phyloP scores from a whole-genome alignment of 768 basidiomycete species.

The Austroboletus festivus region DNA sequence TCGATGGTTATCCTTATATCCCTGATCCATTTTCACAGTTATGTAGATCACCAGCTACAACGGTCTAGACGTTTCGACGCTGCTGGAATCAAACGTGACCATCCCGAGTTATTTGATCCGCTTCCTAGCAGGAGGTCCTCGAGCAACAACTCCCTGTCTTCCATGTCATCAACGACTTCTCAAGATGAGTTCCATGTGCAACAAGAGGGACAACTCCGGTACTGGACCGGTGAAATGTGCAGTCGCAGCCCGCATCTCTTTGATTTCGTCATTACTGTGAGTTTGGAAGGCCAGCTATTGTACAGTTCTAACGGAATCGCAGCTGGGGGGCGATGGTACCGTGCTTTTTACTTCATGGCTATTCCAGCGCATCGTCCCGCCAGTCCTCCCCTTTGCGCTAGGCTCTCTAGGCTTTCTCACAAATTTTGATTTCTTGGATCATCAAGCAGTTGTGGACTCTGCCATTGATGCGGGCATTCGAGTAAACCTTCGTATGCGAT shows the following conservation, averaged over 20 bases:
- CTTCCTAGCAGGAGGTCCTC: conserved; percentile 73
- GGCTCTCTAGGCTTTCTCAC: conserved; percentile 97
- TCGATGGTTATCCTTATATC: neutral
- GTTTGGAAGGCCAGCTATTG: conserved; percentile 23
- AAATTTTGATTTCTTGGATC: conserved; percentile 90
- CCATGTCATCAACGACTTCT: conserved; percentile 43
- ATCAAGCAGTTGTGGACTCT: conserved; percentile 81
- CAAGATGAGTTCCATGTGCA: conserved; percentile 37
- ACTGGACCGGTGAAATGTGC: conserved; percentile 98
- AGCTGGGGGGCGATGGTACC: conserved; percentile 98
- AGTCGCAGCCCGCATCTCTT: conserved; percentile 86
- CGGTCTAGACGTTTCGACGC: conserved; percentile 93
- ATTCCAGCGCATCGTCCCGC: conserved; percentile 98
- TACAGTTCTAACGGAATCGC: conserved; percentile 13
- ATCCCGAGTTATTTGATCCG: conserved; percentile 86
- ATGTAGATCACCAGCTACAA: conserved; percentile 90
- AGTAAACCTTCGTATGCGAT: conserved; percentile 97
- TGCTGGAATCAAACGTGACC: conserved; percentile 76
- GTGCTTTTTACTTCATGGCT: conserved; percentile 99
- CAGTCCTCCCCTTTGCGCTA: conserved; percentile 93
- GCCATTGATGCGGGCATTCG: conserved; percentile 91
- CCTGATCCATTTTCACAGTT: conserved; percentile 45
- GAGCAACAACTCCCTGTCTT: conserved; percentile 58
- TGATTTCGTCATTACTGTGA: conserved; percentile 95
- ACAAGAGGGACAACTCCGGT: conserved; percentile 89